phyloP scores from a whole-genome alignment of 108 stramenopile genomes.

The Parietichytrium sp. region DNA sequence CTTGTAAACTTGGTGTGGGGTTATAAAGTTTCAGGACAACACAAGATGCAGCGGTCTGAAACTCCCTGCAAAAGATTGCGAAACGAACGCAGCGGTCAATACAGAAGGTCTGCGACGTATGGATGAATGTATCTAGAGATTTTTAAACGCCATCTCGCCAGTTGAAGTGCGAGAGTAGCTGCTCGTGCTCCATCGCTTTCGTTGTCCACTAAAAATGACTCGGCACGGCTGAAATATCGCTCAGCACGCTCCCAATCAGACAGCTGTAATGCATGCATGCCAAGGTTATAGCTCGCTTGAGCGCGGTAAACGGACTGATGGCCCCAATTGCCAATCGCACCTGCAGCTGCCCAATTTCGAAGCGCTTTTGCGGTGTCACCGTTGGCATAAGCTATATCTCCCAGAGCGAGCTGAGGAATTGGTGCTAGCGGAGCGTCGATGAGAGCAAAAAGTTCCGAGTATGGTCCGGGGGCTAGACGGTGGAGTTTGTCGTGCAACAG shows the following conservation, averaged over 20 bases:
- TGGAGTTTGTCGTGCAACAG: background rate
- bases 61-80: too few species aligned
- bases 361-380: background rate
- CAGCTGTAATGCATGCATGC: slow-evolving; percentile 7
- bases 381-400: background rate
- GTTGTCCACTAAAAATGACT: background rate
- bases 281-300: slow-evolving; percentile 22
- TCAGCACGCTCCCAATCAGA: background rate
- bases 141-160: slow-evolving; percentile 16
- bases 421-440: background rate
- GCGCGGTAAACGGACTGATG: slow-evolving; percentile 1
- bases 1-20: too few species aligned
- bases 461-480: background rate
- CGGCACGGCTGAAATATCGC: background rate
- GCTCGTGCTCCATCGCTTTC: background rate
- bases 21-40: too few species aligned
- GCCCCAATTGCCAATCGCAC: background rate
- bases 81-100: too few species aligned
- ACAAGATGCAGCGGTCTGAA: too few species aligned
- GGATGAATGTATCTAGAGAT: too few species aligned
- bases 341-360: background rate
- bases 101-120: too few species aligned
- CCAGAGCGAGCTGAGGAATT: background rate
- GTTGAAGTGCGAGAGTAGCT: background rate
- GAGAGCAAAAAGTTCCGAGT: background rate